Evolutionary conservation across 768 basidiomycete species (phyloP), one percentile per base, ranked within the genome.

Genomic region (Baorangia bicolor): DNA sequence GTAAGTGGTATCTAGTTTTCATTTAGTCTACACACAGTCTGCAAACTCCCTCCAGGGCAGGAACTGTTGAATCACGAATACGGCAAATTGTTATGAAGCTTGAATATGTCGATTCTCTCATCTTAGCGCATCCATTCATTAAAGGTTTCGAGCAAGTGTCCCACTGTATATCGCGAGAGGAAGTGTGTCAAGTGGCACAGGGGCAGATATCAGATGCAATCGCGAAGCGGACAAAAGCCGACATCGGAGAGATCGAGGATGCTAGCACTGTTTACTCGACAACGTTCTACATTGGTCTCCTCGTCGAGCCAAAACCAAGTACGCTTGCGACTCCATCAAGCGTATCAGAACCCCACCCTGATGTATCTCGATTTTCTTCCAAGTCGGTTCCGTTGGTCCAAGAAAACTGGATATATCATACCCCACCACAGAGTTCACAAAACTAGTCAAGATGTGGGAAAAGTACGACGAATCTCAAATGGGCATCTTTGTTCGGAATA

Each of bases 41-140:
- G 59, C 57, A 57, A 55, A 62, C 49, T 45, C 28, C 38, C 39
- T 47, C 0, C 46, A 88, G 87, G 86, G 75, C 94, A n/a, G 96
- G 96, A 41, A 98, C 95, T n/a, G 97, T 99, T 28, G 96, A 99
- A 75, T 98, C 97, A 21, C 85, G 91, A 64, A 81, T 98, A 77
- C 87, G 97, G 41, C 94, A 94, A 71, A 81, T 99, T 28, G 94
- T 99, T 52, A 95, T 96, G 87, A 97, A 97, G 76, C 86, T 99
- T 50, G 96, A 98, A 78, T 92, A 88, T 63, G 93, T 94, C 63
- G 97, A 98, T 58, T 88, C 92, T 53, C 79, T 99, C 64, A 84
- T 86, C 53, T 78, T 94, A 55, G 95, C 94, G 44, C 97, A 98
- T 76, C 97, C 97, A 33, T 97, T 93, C 76, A 81, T 92, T 74